Evolutionary conservation across 129 eudicot species (phyloP), one percentile per base, ranked within the genome.

Genomic region (Tagetes patula): DNA sequence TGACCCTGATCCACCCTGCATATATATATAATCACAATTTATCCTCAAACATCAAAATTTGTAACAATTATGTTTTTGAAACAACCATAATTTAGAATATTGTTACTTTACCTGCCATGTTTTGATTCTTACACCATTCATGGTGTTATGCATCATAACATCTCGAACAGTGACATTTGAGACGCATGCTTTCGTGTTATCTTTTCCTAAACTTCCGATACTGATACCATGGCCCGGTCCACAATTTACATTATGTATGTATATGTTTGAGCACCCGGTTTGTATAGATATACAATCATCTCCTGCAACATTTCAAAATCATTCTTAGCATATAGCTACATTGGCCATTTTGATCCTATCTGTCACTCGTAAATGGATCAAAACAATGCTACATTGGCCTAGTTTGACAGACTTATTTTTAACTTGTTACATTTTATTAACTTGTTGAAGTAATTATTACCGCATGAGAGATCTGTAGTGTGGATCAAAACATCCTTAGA

Each of bases 141-240:
- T 82, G 46, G 98, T 93, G 75, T 86, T 83, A 20, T 72, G 88
- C 96, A 93, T 85, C 42, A 62, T 34, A 27, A 93, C 46, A 72
- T 93, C 95, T 68, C 89, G 83, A 58, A 93, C 92, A 7, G 98
- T 89, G 67, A 93, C 72, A 41, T 93, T 93, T 2, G 98, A 87
- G 53, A 89, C 98, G 48, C 98, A 93, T 39, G 98, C 98, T 73
- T 84, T 93, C 11, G 95, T 89, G 84, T 85, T 85, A 32, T 84
- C 89, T 80, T 83, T 93, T 62, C 98, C 98, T 34, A 93, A 84
- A 13, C 96, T 78, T 63, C 98, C 98, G 41, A 93, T 93, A 72
- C 98, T 93, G 59, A 93, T 93, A 38, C 98, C 98, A 78, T 93
- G 98, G 62, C 98, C 98, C 1, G 98, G 98, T 68, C 98, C 98